Base-by-base conservation (phyloP, 768 basidiomycete species). In the Auricularia sp. region DNA sequence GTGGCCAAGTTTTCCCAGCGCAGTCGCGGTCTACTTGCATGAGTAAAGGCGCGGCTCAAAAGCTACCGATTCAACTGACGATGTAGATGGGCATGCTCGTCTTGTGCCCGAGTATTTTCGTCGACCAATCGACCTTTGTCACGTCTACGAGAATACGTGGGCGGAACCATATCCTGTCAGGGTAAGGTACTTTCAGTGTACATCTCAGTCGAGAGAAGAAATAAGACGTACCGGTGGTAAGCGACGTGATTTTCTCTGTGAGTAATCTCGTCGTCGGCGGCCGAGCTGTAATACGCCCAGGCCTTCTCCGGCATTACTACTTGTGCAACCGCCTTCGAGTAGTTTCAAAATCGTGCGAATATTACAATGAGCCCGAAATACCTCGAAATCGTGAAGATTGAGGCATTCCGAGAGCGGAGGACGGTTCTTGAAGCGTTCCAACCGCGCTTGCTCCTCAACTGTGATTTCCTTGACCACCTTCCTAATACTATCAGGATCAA, bases 281-380 rank as follows among this genome's bases (percentile, higher is more conserved):
- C 95, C n/a, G 92, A 94, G 0, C 90, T 93, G 71, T 98, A 95
- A 74, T 95, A 95, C 4, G 94, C 95, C 95, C 95, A 98, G 0
- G 92, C 92, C 73, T 92, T 92, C 39, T 89, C 87, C 1, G 86
- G 77, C 80, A 98, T 87, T 11, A 91, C 87, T 69, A 79, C 79
- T 74, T 83, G 89, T 8, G 93, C 94, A 63, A 98, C 86, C 18
- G 89, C 83, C 91, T 93, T 24, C 65, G 33, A 36, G 1, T n/a
- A 47, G 36, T 62, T 70, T 63, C 70, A 51, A n/a, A 33, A 42
- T 51, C 33, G 68, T 54, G 34, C 54, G 37, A 21, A 34, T 54
- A 44, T 5, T 29, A 62, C 35, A 18, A 10, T 29, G 8, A 64
- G 54, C 51, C 18, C 6, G 24, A 67, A 77, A 33, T 64, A 87